Evolutionary conservation across 352 stramenopile species (phyloP), one percentile per base, ranked within the genome.

Genomic region (Pythium apleroticum): DNA sequence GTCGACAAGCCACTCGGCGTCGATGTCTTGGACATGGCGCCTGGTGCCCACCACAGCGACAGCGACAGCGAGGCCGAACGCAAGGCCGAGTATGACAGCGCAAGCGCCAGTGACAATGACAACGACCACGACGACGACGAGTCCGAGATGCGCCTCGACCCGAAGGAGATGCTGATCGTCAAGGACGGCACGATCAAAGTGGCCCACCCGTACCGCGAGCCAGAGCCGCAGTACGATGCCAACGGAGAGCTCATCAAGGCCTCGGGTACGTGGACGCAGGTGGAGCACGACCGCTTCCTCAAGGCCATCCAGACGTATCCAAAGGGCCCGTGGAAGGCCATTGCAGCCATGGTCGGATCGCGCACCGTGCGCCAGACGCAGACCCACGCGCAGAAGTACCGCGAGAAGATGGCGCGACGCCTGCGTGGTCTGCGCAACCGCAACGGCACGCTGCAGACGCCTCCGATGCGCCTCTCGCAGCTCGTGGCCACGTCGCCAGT

Each of bases 151-250:
- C 70, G 75, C 62, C 63, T 90, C n/a, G 81, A 90, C 67, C 74
- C 63, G n/a, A 90, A 89, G 65, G 72, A 90, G 39, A 63, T 90
- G 37, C 69, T 90, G n/a, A 88, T 90, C 56, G 76, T 90, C 57
- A 87, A 90, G 65, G 79, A 90, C 57, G 81, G 81, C 55, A 88
- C 72, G 27, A 78, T 90, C 52, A 79, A 80, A 43, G 76, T 90
- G 17, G 81, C 81, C 19, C 75, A 89, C 57, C 87, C 81, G 10
- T 76, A 83, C 58, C 68, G 77, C n/a, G 75, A 87, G 66, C 77
- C 81, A 20, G 75, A 87, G 69, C 76, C 80, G 45, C 68, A 83
- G 58, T 75, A 75, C 56, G 75, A 87, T 54, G 71, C 76, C 46
- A 84, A 88, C 27, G 78, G 78, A 35, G 74, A 84, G 62, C 71